A percentile compares a stretch with the other conserved stretches of the same genome.
phyloP scores from a whole-genome alignment of 495 filamentous ascomycete species.

The Ramalina peruviana region DNA sequence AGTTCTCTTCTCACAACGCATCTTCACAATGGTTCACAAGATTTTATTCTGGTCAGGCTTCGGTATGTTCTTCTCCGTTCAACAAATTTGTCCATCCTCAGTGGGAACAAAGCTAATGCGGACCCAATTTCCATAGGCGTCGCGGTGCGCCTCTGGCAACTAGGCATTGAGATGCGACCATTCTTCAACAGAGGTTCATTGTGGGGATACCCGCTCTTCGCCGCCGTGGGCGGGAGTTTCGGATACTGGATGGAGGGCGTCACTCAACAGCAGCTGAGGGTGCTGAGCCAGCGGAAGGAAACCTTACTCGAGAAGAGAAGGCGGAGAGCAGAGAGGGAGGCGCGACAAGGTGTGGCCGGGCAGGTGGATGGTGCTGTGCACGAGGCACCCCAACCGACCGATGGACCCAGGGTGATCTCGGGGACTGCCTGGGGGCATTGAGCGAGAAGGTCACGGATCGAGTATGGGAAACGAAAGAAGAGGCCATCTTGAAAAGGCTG shows the following conservation, averaged over 20 bases:
- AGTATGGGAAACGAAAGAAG: neutral
- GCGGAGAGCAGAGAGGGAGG: conserved; percentile 52
- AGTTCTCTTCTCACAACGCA: neutral
- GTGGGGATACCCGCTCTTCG: conserved; percentile 89
- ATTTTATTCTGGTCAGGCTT: conserved; percentile 95
- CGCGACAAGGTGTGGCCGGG: conserved; percentile 20
- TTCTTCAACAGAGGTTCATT: conserved; percentile 64
- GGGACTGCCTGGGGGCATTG: neutral
- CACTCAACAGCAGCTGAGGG: conserved; percentile 57
- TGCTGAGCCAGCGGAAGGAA: conserved; percentile 62
- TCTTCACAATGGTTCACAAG: conserved; percentile 50
- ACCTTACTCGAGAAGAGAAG: conserved; percentile 77
- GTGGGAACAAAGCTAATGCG: neutral
- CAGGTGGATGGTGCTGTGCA: conserved; percentile 18
- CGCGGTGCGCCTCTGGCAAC: conserved; percentile 83
- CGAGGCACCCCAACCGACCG: conserved; percentile 1
- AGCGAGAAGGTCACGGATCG: neutral
- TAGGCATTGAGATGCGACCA: conserved; percentile 96
- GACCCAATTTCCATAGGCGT: conserved; percentile 44
- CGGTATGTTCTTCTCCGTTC: conserved; percentile 45
- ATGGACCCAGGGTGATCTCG: neutral
- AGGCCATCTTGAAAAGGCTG: no score
- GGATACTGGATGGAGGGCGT: conserved; percentile 92
- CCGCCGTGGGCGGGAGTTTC: conserved; percentile 69
- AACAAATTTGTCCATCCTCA: neutral